These are phyloP conservation scores for Cladophialophora yegresii DNA, from an alignment of 2,329 filamentous ascomycete species.

Conservation along the genomic window DNA sequence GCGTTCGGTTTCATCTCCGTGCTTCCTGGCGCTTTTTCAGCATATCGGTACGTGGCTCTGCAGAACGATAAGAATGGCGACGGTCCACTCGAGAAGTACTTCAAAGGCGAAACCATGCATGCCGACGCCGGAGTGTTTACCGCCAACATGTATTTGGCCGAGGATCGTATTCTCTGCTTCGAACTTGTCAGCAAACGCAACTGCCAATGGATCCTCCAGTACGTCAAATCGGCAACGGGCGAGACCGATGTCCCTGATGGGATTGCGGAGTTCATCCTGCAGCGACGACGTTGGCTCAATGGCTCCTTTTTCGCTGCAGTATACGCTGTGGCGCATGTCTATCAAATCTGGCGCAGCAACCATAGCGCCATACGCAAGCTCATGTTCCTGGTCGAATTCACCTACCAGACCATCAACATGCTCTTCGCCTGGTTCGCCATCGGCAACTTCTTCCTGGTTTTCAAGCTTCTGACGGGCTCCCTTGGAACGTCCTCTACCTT, in stretches of 20 bases:
- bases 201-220: conserved; percentile 95
- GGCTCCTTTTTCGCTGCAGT: conserved; percentile 97
- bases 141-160: conserved; percentile 68
- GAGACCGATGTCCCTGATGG: conserved; percentile 96
- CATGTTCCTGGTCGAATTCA: conserved; percentile 87
- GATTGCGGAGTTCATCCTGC: conserved; percentile 91
- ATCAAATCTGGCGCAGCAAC: conserved; percentile 91
- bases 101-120: conserved; percentile 94
- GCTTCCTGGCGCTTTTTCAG: conserved; percentile 95
- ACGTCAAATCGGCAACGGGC: conserved; percentile 94
- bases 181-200: conserved; percentile 97
- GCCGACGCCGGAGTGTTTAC: conserved; percentile 94
- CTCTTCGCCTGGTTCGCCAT: conserved; percentile 98
- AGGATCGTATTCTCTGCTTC: conserved; percentile 56
- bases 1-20: conserved; percentile 98
- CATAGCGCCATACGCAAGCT: conserved; percentile 85
- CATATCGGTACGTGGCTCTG: conserved; percentile 89
- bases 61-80: conserved; percentile 96
- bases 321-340: conserved; percentile 92
- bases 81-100: conserved; percentile 94
- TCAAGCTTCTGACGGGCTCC: conserved; percentile 91
- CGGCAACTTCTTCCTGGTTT: conserved; percentile 98
- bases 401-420: conserved; percentile 94
- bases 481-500: conserved; percentile 70
- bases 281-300: conserved; percentile 98